A percentile compares a stretch with the other conserved stretches of the same genome.
Evolutionary conservation across 805 yeast species (phyloP).

Genomic region (Tetrapisispora namnaoensis): DNA sequence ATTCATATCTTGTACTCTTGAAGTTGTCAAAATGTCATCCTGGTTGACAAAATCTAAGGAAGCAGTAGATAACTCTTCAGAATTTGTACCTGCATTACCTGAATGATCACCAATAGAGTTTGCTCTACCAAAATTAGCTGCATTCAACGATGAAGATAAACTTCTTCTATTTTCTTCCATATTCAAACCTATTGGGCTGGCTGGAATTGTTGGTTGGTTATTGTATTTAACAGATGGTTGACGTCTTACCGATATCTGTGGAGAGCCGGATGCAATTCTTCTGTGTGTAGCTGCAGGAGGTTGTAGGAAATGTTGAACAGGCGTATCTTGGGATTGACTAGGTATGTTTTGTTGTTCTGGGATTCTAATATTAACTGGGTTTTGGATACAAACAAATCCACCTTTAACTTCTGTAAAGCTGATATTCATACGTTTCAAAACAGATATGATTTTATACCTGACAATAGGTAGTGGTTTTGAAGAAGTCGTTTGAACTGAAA

Average conservation of each 20-base stretch:
- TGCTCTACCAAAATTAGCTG: conserved; percentile 7
- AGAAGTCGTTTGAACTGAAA: conserved; percentile 90
- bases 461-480: conserved; percentile 85
- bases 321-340: not conserved
- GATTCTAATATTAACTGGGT: not conserved
- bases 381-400: conserved; percentile 68
- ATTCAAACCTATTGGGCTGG: conserved; percentile 34
- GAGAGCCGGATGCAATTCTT: conserved; percentile 13
- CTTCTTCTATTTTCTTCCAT: conserved; percentile 4
- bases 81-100: conserved; percentile 7
- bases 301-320: conserved; percentile 7
- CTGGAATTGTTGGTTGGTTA: conserved; percentile 36
- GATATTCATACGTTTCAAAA: conserved; percentile 66
- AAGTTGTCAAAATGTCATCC: conserved; percentile 35
- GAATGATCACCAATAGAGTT: conserved; percentile 7
- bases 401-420: conserved; percentile 85
- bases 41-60: conserved; percentile 24
- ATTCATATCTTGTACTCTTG: conserved; percentile 55
- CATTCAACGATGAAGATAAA: conserved; percentile 1
- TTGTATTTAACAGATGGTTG: conserved; percentile 24
- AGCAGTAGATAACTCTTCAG: conserved; percentile 27
- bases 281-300: conserved; percentile 13
- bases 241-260: conserved; percentile 29
- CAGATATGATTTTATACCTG: conserved; percentile 71
- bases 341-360: not conserved